Percentiles rank a stretch among this genome's conserved stretches.
Evolutionary conservation across 2,329 filamentous ascomycete species (phyloP).

Genomic region (Sarocladium strictum): DNA sequence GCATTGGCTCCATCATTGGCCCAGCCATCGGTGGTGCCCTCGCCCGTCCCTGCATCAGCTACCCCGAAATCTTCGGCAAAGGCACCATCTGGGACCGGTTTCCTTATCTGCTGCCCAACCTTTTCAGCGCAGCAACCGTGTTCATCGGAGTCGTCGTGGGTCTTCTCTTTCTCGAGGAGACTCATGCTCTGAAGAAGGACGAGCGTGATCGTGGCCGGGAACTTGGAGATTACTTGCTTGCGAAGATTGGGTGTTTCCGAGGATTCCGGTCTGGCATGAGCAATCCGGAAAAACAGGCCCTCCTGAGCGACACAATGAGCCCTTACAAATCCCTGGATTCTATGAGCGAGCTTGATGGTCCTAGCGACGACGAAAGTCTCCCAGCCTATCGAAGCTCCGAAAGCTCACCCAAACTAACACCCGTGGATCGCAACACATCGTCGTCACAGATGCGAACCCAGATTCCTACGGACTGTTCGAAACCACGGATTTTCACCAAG

Average conservation of each 20-base stretch:
- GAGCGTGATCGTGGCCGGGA: slow-evolving; percentile 71
- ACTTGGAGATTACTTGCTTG: slow-evolving; percentile 64
- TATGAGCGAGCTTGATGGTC: slow-evolving; percentile 20
- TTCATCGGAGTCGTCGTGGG: slow-evolving; percentile 71
- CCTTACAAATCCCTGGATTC: slow-evolving; percentile 2
- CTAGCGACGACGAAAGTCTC: slow-evolving; percentile 46
- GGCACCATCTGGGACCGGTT: slow-evolving; percentile 78
- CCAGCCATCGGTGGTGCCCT: slow-evolving; percentile 87
- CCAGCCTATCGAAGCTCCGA: slow-evolving; percentile 64
- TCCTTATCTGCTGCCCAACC: slow-evolving; percentile 86
- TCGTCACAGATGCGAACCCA: background rate
- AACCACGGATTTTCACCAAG: slow-evolving; percentile 60
- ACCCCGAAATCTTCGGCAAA: slow-evolving; percentile 64
- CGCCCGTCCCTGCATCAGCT: slow-evolving; percentile 78
- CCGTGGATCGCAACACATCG: slow-evolving; percentile 11
- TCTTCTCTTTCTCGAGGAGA: slow-evolving; percentile 87
- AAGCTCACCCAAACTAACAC: slow-evolving; percentile 42
- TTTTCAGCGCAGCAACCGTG: slow-evolving; percentile 81
- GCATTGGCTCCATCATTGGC: slow-evolving; percentile 88
- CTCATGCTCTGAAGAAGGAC: slow-evolving; percentile 75
- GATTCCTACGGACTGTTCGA: background rate
- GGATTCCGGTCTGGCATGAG: slow-evolving; percentile 30
- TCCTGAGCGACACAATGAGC: slow-evolving; percentile 34
- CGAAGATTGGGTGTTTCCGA: slow-evolving; percentile 28
- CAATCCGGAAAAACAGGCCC: slow-evolving; percentile 52